These are phyloP conservation scores for Capronia americana DNA, from an alignment of 2,329 filamentous ascomycete species.

Conservation along the genomic window DNA sequence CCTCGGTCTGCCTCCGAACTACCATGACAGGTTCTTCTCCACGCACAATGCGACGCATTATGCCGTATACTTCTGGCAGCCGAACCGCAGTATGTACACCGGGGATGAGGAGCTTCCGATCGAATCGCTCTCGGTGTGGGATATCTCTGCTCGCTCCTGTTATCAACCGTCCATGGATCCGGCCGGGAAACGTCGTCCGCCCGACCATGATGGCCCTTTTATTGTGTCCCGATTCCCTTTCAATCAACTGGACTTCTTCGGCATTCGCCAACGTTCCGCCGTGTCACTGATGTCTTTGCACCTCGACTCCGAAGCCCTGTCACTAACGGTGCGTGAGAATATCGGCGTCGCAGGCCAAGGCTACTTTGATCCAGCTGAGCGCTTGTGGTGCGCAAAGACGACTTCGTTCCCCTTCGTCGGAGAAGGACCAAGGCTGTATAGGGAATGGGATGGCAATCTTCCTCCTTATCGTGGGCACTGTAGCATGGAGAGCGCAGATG, in stretches of 20 bases:
- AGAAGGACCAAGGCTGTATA: slow-evolving; percentile 59
- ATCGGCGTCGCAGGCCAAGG: slow-evolving; percentile 57
- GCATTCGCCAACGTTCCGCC: slow-evolving; percentile 59
- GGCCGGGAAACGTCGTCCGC: slow-evolving; percentile 47
- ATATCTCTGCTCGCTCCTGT: slow-evolving; percentile 58
- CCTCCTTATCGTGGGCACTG: slow-evolving; percentile 54
- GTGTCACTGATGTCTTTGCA: slow-evolving; percentile 59
- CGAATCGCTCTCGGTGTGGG: slow-evolving; percentile 66
- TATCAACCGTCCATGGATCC: slow-evolving; percentile 61
- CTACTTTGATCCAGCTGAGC: slow-evolving; percentile 49
- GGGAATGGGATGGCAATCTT: slow-evolving; percentile 53
- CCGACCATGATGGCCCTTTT: slow-evolving; percentile 48
- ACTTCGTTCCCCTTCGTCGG: slow-evolving; percentile 62
- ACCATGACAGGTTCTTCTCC: slow-evolving; percentile 68
- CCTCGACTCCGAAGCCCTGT: slow-evolving; percentile 55
- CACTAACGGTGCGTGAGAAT: slow-evolving; percentile 64
- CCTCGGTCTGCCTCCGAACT: slow-evolving; percentile 61
- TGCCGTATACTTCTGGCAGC: slow-evolving; percentile 67
- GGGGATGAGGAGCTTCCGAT: slow-evolving; percentile 62
- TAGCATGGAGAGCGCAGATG: slow-evolving; percentile 45
- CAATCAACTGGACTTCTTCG: slow-evolving; percentile 60
- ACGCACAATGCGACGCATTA: slow-evolving; percentile 66
- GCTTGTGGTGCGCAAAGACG: slow-evolving; percentile 54
- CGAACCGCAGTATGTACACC: slow-evolving; percentile 61
- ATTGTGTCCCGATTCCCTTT: slow-evolving; percentile 60